Evolutionary conservation across 495 filamentous ascomycete genomes (phyloP).

Genomic region (Geoglossum glabrum): DNA sequence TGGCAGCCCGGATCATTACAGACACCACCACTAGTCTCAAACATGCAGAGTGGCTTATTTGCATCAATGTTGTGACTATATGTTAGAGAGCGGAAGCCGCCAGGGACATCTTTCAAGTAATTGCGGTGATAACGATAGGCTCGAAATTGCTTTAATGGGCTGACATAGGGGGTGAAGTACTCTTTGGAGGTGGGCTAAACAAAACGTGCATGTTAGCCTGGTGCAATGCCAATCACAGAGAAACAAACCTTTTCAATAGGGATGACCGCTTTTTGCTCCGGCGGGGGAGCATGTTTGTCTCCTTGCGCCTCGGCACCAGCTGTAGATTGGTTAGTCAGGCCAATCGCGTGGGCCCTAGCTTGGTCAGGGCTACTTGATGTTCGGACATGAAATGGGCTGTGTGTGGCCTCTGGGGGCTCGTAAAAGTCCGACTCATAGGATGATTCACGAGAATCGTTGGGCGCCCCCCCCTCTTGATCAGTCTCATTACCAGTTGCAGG

Average conservation of each 20-base stretch:
- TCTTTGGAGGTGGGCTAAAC: background rate
- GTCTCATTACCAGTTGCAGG: background rate
- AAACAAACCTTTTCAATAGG: background rate
- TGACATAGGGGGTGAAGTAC: constrained; percentile 41
- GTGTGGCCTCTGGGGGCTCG: constrained; percentile 34
- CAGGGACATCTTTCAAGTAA: constrained; percentile 44
- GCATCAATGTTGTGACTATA: constrained; percentile 78
- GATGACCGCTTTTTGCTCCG: background rate
- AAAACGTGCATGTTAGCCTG: background rate
- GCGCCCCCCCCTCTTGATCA: background rate
- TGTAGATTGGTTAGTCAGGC: constrained; percentile 13
- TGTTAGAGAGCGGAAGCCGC: constrained; percentile 72
- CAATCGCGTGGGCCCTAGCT: constrained; percentile 10
- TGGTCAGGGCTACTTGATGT: constrained; percentile 12
- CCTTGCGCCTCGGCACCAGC: background rate
- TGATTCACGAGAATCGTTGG: constrained; percentile 9
- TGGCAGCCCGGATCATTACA: constrained; percentile 55
- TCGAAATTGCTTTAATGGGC: constrained; percentile 62
- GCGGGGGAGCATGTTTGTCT: background rate
- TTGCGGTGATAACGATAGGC: constrained; percentile 75
- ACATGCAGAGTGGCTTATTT: constrained; percentile 48
- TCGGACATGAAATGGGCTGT: background rate
- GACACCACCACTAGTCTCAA: constrained; percentile 47
- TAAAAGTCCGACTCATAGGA: constrained; percentile 28
- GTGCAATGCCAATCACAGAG: background rate